These are phyloP conservation scores for Suillus hirtellus DNA, from an alignment of 768 basidiomycete genomes.

Conservation along the genomic window DNA sequence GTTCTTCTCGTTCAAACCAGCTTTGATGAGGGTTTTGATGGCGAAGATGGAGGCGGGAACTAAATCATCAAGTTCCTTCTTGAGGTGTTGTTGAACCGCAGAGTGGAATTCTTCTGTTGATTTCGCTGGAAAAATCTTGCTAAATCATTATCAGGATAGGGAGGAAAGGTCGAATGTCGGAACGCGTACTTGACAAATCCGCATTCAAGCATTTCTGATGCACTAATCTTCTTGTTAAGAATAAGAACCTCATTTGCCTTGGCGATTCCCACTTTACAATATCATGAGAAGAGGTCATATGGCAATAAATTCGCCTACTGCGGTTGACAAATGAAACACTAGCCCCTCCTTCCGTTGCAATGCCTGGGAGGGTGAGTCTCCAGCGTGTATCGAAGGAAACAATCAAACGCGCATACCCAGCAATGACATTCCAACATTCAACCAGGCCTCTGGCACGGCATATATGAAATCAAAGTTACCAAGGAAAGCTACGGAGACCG, in stretches of 20 bases:
- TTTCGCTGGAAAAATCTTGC: slow-evolving; percentile 62
- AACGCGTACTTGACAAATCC: slow-evolving; percentile 65
- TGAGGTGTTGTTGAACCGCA: slow-evolving; percentile 47
- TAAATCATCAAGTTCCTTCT: slow-evolving; percentile 56
- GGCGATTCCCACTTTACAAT: slow-evolving; percentile 58
- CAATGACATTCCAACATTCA: slow-evolving; percentile 69
- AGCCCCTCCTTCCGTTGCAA: slow-evolving; percentile 67
- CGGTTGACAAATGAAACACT: slow-evolving; percentile 68
- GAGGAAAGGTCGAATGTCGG: not conserved
- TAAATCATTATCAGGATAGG: slow-evolving; percentile 25
- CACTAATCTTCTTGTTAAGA: slow-evolving; percentile 65
- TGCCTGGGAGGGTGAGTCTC: slow-evolving; percentile 39
- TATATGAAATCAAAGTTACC: slow-evolving; percentile 79
- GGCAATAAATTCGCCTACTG: slow-evolving; percentile 40
- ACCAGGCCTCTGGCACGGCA: slow-evolving; percentile 57
- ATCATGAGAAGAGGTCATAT: not conserved
- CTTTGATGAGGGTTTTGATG: slow-evolving; percentile 54
- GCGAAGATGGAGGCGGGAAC: slow-evolving; percentile 54
- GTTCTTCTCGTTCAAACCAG: slow-evolving; percentile 61
- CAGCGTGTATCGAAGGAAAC: not conserved
- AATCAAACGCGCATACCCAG: slow-evolving; percentile 39
- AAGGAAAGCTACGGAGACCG: slow-evolving; percentile 49
- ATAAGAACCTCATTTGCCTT: slow-evolving; percentile 73
- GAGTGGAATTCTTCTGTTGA: slow-evolving; percentile 53
- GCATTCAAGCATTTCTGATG: slow-evolving; percentile 55